These are phyloP conservation scores for Trichoderma breve DNA, from an alignment of 2,329 filamentous ascomycete genomes.

Conservation along the genomic window DNA sequence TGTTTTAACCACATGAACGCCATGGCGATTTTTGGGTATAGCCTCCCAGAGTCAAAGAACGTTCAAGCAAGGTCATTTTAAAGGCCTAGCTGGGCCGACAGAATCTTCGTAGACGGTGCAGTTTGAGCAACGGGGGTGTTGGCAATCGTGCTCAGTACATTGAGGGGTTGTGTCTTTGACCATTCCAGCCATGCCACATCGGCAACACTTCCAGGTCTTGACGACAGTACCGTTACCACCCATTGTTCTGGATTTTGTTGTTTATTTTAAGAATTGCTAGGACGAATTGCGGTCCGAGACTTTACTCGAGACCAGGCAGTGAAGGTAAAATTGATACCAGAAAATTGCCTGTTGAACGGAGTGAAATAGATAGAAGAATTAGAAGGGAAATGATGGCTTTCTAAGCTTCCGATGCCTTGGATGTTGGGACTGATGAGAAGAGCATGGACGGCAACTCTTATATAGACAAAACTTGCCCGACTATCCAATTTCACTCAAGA, in stretches of 20 bases:
- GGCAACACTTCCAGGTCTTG: neutral
- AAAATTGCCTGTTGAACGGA: too few relatives aligned
- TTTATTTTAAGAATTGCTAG: too few relatives aligned
- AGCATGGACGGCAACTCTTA: neutral
- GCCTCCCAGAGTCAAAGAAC: neutral
- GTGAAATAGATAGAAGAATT: neutral
- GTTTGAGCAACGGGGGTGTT: neutral
- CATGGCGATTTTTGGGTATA: neutral
- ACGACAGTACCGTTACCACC: neutral
- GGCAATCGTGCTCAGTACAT: neutral
- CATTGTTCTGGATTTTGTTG: neutral
- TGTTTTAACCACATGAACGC: neutral
- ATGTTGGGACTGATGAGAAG: neutral
- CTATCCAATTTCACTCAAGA: neutral
- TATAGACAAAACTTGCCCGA: neutral
- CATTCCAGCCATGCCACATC: neutral
- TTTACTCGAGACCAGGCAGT: neutral
- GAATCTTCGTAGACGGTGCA: too few relatives aligned
- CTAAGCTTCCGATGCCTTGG: neutral
- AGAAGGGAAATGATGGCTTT: neutral
- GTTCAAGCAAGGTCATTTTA: neutral
- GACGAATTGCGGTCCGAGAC: neutral
- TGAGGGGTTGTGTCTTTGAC: neutral
- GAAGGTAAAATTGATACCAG: neutral
- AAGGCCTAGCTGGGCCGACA: neutral